Conservation (phyloP, 2,329 filamentous ascomycete species). For the Ophiocordyceps camponoti-leonardi region DNA sequence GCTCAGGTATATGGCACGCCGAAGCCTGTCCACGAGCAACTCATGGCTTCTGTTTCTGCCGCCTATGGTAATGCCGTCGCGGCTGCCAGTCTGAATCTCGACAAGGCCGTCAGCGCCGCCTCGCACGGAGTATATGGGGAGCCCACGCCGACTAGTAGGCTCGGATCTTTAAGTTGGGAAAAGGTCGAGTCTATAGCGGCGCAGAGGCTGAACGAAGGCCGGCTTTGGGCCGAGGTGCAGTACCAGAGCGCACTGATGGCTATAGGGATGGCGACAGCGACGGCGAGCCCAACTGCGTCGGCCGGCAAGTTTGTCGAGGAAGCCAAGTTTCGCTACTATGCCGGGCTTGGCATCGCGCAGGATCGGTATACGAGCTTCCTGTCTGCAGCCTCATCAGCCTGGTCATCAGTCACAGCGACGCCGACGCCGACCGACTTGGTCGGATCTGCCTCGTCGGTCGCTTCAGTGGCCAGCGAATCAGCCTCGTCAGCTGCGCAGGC, state of each 20-base stretch:
- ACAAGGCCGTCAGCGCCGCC: conserved; percentile 35
- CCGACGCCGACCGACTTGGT: conserved; percentile 38
- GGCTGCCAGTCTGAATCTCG: conserved; percentile 41
- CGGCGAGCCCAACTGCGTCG: conserved; percentile 22
- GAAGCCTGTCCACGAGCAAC: conserved; percentile 50
- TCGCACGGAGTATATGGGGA: conserved; percentile 31
- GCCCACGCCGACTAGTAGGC: conserved; percentile 22
- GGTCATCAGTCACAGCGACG: conserved; percentile 41
- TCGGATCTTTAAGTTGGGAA: conserved; percentile 28
- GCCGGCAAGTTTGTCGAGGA: conserved; percentile 42
- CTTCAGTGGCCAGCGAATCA: conserved; percentile 29
- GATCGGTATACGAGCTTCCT: conserved; percentile 64
- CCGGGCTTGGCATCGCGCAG: conserved; percentile 62
- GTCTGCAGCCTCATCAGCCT: conserved; percentile 50
- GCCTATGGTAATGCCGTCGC: conserved; percentile 50
- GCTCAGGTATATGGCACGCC: conserved; percentile 50
- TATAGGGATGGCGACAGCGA: conserved; percentile 39
- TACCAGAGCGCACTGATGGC: conserved; percentile 52
- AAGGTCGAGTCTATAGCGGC: conserved; percentile 47
- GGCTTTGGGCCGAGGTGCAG: conserved; percentile 52
- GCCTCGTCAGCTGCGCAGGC: conserved; percentile 26
- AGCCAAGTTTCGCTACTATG: conserved; percentile 54
- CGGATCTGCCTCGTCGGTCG: conserved; percentile 30
- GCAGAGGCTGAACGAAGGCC: conserved; percentile 51
- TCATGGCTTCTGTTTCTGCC: conserved; percentile 49